A percentile compares a stretch with the other conserved stretches of the same genome.
Conservation (phyloP, 768 basidiomycete species). For the Boletus barrowsii region DNA sequence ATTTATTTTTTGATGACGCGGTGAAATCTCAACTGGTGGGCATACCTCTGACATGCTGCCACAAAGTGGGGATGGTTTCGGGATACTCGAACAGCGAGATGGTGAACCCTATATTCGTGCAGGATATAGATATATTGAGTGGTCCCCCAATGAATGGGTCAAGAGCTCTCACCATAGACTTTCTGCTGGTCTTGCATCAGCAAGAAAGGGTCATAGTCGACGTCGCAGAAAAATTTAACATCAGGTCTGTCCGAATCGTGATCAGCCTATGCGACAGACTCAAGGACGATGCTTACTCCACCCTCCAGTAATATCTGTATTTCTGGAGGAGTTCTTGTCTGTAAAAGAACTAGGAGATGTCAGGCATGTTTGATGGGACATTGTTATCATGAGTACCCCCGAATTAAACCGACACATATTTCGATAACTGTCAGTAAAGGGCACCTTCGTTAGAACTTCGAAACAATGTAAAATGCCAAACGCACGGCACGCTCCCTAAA, state of each 20-base stretch:
- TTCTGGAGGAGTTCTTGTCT: constrained; percentile 70
- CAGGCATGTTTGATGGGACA: neutral
- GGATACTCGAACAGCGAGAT: constrained; percentile 76
- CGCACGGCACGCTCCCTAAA: constrained; percentile 72
- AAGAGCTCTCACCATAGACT: constrained; percentile 60
- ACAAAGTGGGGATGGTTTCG: constrained; percentile 78
- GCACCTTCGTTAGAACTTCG: constrained; percentile 4
- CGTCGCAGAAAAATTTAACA: constrained; percentile 78
- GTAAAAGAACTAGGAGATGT: constrained; percentile 67
- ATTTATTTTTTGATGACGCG: neutral
- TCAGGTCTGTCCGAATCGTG: constrained; percentile 49
- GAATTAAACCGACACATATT: constrained; percentile 98
- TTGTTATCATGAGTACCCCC: constrained; percentile 46
- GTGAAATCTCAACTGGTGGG: neutral
- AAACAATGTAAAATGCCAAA: constrained; percentile 14
- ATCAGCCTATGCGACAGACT: constrained; percentile 7
- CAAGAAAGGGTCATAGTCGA: constrained; percentile 77
- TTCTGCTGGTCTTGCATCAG: constrained; percentile 78
- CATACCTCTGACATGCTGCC: constrained; percentile 69
- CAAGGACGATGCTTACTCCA: constrained; percentile 57
- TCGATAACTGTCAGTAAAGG: constrained; percentile 55
- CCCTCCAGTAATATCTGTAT: constrained; percentile 88
- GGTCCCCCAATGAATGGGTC: constrained; percentile 1
- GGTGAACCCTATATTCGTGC: constrained; percentile 57
- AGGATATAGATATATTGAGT: constrained; percentile 23